A percentile compares a stretch with the other conserved stretches of the same genome.
phyloP scores from a whole-genome alignment of 352 stramenopile species.

The Thraustochytrium striatum region DNA sequence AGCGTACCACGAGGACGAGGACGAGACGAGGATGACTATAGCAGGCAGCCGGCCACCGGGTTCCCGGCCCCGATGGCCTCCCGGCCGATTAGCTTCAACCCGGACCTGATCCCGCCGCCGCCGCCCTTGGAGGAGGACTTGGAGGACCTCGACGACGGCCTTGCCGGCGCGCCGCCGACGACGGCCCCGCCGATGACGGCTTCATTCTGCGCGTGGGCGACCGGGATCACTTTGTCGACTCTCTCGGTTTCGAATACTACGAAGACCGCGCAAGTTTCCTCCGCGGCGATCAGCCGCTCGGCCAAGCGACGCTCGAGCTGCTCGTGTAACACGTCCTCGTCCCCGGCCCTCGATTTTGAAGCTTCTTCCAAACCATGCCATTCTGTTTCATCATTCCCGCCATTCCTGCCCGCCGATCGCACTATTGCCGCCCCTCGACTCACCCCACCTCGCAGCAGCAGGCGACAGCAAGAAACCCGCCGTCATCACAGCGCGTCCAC shows the following conservation, averaged over 20 bases:
- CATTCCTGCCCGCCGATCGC: too few relatives aligned
- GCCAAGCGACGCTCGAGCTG: neutral
- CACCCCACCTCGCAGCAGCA: too few relatives aligned
- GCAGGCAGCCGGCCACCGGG: neutral
- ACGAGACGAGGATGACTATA: neutral
- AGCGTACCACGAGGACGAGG: neutral
- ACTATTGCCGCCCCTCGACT: too few relatives aligned
- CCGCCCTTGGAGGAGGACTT: neutral
- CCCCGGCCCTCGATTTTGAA: too few relatives aligned
- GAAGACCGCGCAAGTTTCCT: neutral
- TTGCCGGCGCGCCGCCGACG: too few relatives aligned
- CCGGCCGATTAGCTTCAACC: neutral
- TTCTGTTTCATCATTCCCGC: too few relatives aligned
- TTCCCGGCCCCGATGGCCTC: neutral
- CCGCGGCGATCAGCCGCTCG: conserved; percentile 6
- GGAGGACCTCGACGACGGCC: neutral
- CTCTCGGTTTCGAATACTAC: conserved; percentile 11
- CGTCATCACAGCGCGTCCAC: too few relatives aligned
- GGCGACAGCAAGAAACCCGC: too few relatives aligned
- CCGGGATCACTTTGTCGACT: conserved; percentile 40
- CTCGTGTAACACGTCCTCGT: too few relatives aligned
- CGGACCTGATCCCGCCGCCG: neutral
- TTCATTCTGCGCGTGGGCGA: conserved; percentile 38
- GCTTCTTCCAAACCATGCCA: too few relatives aligned
- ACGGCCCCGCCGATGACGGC: neutral